Evolutionary conservation across 495 filamentous ascomycete species (phyloP), one percentile per base, ranked within the genome.

Genomic region (Antarctomyces pellizariae): DNA sequence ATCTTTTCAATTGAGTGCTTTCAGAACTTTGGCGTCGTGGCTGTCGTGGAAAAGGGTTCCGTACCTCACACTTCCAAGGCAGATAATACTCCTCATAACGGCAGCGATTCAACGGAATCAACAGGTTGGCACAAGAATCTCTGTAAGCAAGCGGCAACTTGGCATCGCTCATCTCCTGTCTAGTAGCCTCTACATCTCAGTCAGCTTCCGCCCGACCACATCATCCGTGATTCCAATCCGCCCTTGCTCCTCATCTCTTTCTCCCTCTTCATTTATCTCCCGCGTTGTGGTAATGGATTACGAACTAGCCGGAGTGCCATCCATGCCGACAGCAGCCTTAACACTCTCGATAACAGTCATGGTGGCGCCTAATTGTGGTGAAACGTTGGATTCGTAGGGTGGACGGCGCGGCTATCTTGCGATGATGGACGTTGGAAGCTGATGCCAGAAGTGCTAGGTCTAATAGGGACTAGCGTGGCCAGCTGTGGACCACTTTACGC

Each of bases 1-100:
- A 7, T n/a, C n/a, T n/a, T n/a, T n/a, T n/a, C n/a, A n/a, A n/a
- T n/a, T n/a, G n/a, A n/a, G n/a, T n/a, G n/a, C n/a, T n/a, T n/a
- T n/a, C n/a, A n/a, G n/a, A n/a, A n/a, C n/a, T n/a, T n/a, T n/a
- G n/a, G n/a, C n/a, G n/a, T n/a, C n/a, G n/a, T n/a, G n/a, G n/a
- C n/a, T n/a, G n/a, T n/a, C n/a, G n/a, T n/a, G n/a, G n/a, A n/a
- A n/a, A n/a, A n/a, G n/a, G n/a, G n/a, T n/a, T n/a, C 39, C 75
- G 41, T 65, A 95, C 86, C 69, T 76, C 69, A 50, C 86, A 97
- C 63, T 84, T 90, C 86, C 86, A 97, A 12, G 86, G 82, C 45
- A 95, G 47, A 54, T 91, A 95, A 53, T 75, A 95, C 32, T 78
- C 71, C 31, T 89, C 73, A 53, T 64, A 65, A 26, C 86, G 82